phyloP scores from a whole-genome alignment of 202 grass and related monocot genomes.

The Setaria viridis region DNA sequence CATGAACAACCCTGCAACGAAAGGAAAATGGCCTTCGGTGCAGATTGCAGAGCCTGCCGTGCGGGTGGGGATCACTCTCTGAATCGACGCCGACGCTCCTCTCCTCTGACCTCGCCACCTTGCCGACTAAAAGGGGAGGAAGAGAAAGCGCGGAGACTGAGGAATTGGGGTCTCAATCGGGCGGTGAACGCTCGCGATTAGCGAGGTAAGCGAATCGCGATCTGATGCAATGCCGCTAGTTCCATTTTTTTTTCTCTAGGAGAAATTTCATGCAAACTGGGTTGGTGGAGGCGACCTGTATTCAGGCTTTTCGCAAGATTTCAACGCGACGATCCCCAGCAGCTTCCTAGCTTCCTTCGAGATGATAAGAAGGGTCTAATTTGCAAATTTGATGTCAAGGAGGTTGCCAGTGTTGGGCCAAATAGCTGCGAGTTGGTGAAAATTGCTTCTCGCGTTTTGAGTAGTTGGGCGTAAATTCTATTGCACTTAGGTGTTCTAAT shows the following conservation, averaged over 20 bases:
- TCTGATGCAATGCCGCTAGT: background rate
- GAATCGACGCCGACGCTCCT: background rate
- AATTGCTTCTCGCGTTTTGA: background rate
- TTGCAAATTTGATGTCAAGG: background rate
- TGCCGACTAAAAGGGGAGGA: background rate
- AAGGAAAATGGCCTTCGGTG: background rate
- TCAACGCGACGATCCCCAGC: fast-evolving
- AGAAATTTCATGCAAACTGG: background rate
- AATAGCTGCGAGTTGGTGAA: background rate
- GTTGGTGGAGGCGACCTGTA: background rate
- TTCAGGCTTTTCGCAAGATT: background rate
- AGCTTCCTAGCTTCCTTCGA: background rate
- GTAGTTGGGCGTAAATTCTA: background rate
- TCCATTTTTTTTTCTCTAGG: background rate
- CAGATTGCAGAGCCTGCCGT: background rate
- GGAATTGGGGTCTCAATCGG: background rate
- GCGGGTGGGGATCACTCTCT: conserved; percentile 12
- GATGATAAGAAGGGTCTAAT: background rate
- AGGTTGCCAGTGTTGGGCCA: background rate
- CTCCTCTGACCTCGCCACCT: background rate
- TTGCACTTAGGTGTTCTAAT: background rate
- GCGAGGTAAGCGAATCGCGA: conserved; percentile 24
- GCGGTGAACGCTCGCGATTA: background rate
- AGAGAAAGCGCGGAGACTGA: too few species aligned
- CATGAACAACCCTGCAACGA: background rate